phyloP scores from a whole-genome alignment of 1,139 yeast species.

The Sporopachydermia cereana region DNA sequence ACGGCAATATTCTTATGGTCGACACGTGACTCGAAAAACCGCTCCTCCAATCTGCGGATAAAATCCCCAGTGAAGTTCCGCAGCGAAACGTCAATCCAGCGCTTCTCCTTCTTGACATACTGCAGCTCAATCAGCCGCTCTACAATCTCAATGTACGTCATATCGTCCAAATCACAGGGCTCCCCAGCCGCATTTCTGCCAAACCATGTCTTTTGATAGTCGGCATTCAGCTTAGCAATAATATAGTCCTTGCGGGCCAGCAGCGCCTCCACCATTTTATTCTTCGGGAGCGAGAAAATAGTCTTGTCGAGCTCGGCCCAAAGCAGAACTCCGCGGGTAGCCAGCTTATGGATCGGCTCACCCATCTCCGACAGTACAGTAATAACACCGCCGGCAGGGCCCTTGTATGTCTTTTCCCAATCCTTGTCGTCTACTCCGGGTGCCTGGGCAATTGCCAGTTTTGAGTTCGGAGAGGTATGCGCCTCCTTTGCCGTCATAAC shows the following conservation, averaged over 20 bases:
- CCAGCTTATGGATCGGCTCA: conserved; percentile 97
- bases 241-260: conserved; percentile 78
- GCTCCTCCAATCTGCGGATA: conserved; percentile 92
- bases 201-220: conserved; percentile 97
- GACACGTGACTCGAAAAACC: conserved; percentile 54
- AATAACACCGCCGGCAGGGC: conserved; percentile 92
- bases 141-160: conserved; percentile 92
- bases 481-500: conserved; percentile 98
- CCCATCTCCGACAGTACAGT: conserved; percentile 99
- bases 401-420: conserved; percentile 93
- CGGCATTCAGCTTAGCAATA: conserved; percentile 75
- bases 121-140: conserved; percentile 78
- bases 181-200: conserved; percentile 67
- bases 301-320: conserved; percentile 97
- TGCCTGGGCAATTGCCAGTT: conserved; percentile 81
- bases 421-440: conserved; percentile 77
- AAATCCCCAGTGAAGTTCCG: conserved; percentile 81
- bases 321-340: conserved; percentile 93
- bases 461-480: conserved; percentile 86
- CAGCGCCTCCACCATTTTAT: conserved; percentile 74
- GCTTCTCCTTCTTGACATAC: conserved; percentile 65
- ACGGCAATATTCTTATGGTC: conserved; percentile 40
- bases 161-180: conserved; percentile 79
- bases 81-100: conserved; percentile 84
- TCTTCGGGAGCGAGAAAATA: conserved; percentile 81